phyloP scores from a whole-genome alignment of 2,329 filamentous ascomycete genomes.

The Malbranchea zuffiana region DNA sequence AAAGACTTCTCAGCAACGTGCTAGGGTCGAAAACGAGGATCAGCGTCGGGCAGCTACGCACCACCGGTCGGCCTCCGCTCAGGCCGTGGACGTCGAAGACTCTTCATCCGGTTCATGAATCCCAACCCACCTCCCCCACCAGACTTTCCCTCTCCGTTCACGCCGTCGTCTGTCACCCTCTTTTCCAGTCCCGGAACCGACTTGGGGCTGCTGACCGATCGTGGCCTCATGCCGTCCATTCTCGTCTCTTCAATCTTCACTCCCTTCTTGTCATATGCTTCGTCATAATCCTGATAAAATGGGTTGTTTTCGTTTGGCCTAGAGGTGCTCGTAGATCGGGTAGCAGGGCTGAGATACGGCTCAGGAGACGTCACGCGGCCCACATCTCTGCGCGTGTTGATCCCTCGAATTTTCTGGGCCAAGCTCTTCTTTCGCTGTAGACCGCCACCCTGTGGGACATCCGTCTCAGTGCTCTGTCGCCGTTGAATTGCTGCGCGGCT shows the following conservation, averaged over 20 bases:
- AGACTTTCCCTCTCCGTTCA: conserved; percentile 8
- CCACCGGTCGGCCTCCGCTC: conserved; percentile 8
- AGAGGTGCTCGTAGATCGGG: conserved; percentile 23
- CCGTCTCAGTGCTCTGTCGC: conserved; percentile 51
- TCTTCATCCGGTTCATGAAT: conserved; percentile 17
- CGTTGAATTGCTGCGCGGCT: conserved; percentile 68
- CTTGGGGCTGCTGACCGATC: conserved; percentile 51
- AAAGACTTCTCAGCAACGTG: too few species aligned
- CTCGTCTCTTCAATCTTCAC: conserved; percentile 41
- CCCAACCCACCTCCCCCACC: conserved; percentile 9
- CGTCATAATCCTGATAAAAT: conserved; percentile 71
- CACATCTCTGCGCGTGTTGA: conserved; percentile 56
- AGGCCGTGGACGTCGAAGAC: conserved; percentile 14
- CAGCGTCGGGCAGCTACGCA: too few species aligned
- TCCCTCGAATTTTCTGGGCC: conserved; percentile 79
- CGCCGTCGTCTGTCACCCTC: conserved; percentile 23
- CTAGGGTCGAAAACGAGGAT: too few species aligned
- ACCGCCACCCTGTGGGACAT: conserved; percentile 37
- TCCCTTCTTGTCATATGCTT: conserved; percentile 54
- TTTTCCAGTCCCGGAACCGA: conserved; percentile 38
- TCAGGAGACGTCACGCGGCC: conserved; percentile 52
- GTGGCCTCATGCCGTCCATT: conserved; percentile 24
- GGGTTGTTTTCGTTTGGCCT: conserved; percentile 53
- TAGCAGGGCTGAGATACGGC: conserved; percentile 22
- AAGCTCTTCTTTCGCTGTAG: conserved; percentile 88